Evolutionary conservation across 331 rosid genomes (phyloP).

Genomic region (Quercus phellos): DNA sequence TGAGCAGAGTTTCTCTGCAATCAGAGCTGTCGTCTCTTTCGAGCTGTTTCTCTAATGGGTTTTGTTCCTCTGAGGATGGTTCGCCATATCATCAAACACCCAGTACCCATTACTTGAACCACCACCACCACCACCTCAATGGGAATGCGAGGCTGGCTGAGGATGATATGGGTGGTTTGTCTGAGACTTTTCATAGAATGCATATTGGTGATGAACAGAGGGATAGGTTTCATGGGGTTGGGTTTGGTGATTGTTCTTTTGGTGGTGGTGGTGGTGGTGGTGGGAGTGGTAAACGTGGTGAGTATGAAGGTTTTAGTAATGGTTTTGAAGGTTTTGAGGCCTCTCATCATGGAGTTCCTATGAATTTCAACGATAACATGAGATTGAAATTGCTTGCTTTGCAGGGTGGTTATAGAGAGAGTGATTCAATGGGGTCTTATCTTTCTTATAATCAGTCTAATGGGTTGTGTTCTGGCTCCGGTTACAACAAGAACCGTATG

Average conservation of each 20-base stretch:
- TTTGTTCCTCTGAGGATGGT: conserved; percentile 7
- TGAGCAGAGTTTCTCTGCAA: conserved; percentile 21
- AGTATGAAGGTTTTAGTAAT: conserved; percentile 10
- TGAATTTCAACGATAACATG: conserved; percentile 4
- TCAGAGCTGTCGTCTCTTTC: conserved; percentile 27
- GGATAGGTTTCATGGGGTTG: conserved; percentile 18
- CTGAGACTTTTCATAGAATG: conserved; percentile 29
- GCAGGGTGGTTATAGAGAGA: conserved; percentile 15
- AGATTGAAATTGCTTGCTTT: conserved; percentile 15
- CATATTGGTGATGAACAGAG: conserved; percentile 26
- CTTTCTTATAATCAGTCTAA: conserved; percentile 17
- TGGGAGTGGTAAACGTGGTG: conserved; percentile 17
- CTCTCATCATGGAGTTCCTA: conserved; percentile 12
- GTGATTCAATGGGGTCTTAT: conserved; percentile 22
- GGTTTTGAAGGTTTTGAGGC: conserved; percentile 17
- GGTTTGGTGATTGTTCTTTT: conserved; percentile 9
- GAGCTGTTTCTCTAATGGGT: conserved; percentile 30
- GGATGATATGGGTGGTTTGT: conserved; percentile 26
- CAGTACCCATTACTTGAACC: conserved; percentile 2
- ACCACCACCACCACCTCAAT: too few relatives aligned
- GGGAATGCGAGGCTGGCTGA: conserved; percentile 2
- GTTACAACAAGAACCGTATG: conserved; percentile 22
- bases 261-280: conserved; percentile 17
- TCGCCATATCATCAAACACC: conserved; percentile 16
- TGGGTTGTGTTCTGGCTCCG: conserved; percentile 24